Evolutionary conservation across 768 basidiomycete genomes (phyloP).

Genomic region (Psilocybe cubensis): DNA sequence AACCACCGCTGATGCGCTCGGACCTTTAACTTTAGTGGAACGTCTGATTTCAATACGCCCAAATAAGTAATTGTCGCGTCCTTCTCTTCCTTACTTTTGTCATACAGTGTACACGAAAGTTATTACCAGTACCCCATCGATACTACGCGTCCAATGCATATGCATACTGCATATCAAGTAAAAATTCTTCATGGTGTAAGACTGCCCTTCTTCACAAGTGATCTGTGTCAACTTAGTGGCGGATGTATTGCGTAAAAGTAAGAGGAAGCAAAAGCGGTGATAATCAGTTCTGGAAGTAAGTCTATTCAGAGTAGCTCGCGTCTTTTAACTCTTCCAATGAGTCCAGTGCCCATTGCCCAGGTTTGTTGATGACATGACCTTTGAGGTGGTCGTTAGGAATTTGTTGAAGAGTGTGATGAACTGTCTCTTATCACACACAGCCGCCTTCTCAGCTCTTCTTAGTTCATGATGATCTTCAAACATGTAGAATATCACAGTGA

Average conservation of each 20-base stretch:
- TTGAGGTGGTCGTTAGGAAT: too few species aligned
- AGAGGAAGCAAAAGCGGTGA: conserved; percentile 15
- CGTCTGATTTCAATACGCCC: conserved; percentile 17
- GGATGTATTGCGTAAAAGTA: conserved; percentile 18
- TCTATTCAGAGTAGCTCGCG: conserved; percentile 5
- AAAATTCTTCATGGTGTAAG: neutral
- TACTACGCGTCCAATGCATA: neutral
- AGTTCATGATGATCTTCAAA: too few species aligned
- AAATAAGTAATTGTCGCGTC: conserved; percentile 4
- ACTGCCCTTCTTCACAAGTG: neutral
- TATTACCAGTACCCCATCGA: too few species aligned
- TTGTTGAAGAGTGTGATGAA: too few species aligned
- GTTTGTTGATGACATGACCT: too few species aligned
- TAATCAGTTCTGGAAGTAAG: conserved; percentile 18
- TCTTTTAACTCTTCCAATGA: conserved; percentile 7
- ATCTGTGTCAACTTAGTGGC: conserved; percentile 2
- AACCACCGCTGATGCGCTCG: conserved; percentile 26
- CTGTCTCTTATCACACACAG: too few species aligned
- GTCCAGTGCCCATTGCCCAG: neutral
- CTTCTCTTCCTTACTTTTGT: neutral
- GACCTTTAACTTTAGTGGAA: conserved; percentile 16
- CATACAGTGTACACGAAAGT: too few species aligned
- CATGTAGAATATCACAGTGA: too few species aligned
- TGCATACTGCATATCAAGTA: neutral
- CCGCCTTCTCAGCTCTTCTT: too few species aligned